Percentiles rank a stretch among this genome's conserved stretches.
phyloP scores from a whole-genome alignment of 257 asterid species.

The Lycium ferocissimum region DNA sequence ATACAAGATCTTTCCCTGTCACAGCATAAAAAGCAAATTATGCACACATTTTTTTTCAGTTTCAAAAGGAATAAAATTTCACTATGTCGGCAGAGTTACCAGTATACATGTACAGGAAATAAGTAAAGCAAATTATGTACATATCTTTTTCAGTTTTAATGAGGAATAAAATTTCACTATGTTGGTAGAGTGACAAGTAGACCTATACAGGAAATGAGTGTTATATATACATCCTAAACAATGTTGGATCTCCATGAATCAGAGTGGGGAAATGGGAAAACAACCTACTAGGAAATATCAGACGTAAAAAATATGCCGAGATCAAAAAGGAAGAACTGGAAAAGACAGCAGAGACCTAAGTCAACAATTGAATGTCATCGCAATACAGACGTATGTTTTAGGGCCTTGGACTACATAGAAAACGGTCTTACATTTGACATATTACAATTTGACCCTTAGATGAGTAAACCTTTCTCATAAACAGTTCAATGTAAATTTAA shows the following conservation, averaged over 20 bases:
- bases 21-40: neutral
- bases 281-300: neutral
- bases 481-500: neutral
- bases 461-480: neutral
- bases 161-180: neutral
- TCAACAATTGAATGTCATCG: neutral
- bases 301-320: too few species aligned
- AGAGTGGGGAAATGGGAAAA: neutral
- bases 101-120: neutral
- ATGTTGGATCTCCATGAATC: neutral
- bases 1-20: slow-evolving; percentile 71
- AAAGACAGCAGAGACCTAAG: neutral
- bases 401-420: neutral
- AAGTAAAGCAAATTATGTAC: neutral
- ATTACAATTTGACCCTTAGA: neutral
- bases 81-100: neutral
- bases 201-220: neutral
- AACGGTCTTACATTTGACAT: neutral
- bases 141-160: neutral
- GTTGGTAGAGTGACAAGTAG: neutral
- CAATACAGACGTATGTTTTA: neutral
- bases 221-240: neutral
- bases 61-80: neutral
- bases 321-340: neutral
- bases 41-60: neutral